Conservation (phyloP, 176 grass and related monocot genomes). For the Cenchrus americanus region DNA sequence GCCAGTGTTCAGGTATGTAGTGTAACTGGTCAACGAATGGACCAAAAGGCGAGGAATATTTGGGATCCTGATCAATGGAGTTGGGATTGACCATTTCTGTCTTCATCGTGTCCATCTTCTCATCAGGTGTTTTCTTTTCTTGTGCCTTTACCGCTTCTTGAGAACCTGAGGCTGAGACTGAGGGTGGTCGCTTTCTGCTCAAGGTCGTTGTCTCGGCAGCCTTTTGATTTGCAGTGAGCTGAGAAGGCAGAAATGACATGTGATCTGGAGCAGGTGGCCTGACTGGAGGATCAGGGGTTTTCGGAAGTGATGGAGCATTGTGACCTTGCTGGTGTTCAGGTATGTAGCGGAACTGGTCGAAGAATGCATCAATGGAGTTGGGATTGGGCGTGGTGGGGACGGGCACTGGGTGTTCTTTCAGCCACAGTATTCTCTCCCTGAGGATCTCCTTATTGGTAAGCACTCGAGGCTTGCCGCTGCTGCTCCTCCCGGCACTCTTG, state of each 20-base stretch:
- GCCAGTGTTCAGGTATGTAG: constrained; percentile 1
- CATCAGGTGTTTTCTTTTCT: background rate
- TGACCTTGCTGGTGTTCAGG: background rate
- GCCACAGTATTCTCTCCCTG: background rate
- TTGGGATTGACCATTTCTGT: background rate
- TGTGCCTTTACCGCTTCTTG: background rate
- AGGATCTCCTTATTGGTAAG: constrained; percentile 13
- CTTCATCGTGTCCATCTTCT: too few species aligned
- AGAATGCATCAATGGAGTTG: constrained; percentile 30
- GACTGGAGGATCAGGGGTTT: background rate
- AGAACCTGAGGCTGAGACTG: constrained; percentile 1
- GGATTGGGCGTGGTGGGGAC: background rate
- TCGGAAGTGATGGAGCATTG: background rate
- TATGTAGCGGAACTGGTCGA: constrained; percentile 41
- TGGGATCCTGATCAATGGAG: background rate
- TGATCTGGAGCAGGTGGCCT: background rate
- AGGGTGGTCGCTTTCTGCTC: background rate
- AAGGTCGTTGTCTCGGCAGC: background rate
- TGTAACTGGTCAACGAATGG: constrained; percentile 45
- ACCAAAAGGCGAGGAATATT: background rate
- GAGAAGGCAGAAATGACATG: background rate
- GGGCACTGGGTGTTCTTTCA: background rate
- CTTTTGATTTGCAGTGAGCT: background rate
- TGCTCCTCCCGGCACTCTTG: background rate
- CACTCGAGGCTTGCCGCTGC: background rate